A percentile compares a stretch with the other conserved stretches of the same genome.
Evolutionary conservation across 176 grass and related monocot species (phyloP).

Genomic region (Rhynchospora tenuis): DNA sequence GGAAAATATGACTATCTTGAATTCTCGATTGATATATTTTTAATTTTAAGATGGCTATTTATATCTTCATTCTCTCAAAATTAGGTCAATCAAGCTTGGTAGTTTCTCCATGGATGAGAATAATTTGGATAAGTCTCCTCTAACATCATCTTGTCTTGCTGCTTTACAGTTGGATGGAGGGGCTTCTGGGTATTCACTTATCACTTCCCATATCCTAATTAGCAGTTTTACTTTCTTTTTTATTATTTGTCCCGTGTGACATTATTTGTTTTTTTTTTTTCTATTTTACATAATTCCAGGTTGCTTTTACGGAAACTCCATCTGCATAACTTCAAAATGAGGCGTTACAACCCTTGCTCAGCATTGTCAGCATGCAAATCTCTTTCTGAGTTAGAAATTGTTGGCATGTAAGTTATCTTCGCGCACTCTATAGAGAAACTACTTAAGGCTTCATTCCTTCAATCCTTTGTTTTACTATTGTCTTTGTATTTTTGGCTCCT

Average conservation of each 20-base stretch:
- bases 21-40: no score
- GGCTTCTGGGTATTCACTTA: constrained; percentile 26
- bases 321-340: constrained; percentile 28
- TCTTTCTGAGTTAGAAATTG: constrained; percentile 31
- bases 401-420: constrained; percentile 33
- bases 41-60: no score
- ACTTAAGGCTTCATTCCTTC: neutral
- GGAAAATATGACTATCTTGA: no score
- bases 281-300: constrained; percentile 1
- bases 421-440: neutral
- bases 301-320: constrained; percentile 20
- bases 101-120: neutral
- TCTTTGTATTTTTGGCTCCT: neutral
- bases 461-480: neutral
- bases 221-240: neutral
- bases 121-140: constrained; percentile 22
- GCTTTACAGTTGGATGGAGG: constrained; percentile 32
- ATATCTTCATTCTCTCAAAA: neutral
- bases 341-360: constrained; percentile 3
- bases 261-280: neutral
- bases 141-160: constrained; percentile 31
- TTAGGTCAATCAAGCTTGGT: constrained; percentile 42
- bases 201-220: neutral
- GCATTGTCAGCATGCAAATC: constrained; percentile 14
- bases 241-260: neutral